These are phyloP conservation scores for Sphaerobolus stellatus DNA, from an alignment of 1,284 basidiomycete species.

Conservation along the genomic window DNA sequence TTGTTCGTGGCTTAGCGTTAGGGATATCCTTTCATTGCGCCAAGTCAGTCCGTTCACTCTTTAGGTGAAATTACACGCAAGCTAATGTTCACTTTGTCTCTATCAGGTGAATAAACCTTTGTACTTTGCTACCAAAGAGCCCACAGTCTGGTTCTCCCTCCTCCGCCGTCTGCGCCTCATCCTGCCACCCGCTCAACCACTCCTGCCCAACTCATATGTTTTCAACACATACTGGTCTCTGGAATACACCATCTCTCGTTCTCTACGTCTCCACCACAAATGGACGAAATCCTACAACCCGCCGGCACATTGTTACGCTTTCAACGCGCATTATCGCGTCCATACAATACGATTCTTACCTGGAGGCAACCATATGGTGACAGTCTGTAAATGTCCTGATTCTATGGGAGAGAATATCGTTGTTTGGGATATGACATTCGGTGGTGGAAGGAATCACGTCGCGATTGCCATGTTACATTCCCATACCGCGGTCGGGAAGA, in stretches of 20 bases:
- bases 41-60: conserved; percentile 1
- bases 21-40: conserved; percentile 9
- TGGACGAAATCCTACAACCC: conserved; percentile 10
- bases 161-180: conserved; percentile 6
- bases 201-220: not conserved
- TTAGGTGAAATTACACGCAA: not conserved
- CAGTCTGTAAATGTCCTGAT: not conserved
- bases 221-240: not conserved
- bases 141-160: conserved; percentile 9
- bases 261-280: conserved; percentile 9
- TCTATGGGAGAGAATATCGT: conserved; percentile 2
- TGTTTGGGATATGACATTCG: conserved; percentile 12
- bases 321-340: conserved; percentile 4
- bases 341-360: conserved; percentile 5
- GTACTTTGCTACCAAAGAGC: not conserved
- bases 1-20: conserved; percentile 9
- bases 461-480: conserved; percentile 9
- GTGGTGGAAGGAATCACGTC: conserved; percentile 7
- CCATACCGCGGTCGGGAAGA: conserved; percentile 2
- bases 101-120: conserved; percentile 3
- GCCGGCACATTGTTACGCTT: conserved; percentile 1
- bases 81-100: not conserved
- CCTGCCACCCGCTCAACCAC: conserved; percentile 1
- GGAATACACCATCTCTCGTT: conserved; percentile 4
- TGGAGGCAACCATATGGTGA: conserved; percentile 12